These are phyloP conservation scores for Hortaea sp. DNA, from an alignment of 2,329 filamentous ascomycete genomes.

Conservation along the genomic window DNA sequence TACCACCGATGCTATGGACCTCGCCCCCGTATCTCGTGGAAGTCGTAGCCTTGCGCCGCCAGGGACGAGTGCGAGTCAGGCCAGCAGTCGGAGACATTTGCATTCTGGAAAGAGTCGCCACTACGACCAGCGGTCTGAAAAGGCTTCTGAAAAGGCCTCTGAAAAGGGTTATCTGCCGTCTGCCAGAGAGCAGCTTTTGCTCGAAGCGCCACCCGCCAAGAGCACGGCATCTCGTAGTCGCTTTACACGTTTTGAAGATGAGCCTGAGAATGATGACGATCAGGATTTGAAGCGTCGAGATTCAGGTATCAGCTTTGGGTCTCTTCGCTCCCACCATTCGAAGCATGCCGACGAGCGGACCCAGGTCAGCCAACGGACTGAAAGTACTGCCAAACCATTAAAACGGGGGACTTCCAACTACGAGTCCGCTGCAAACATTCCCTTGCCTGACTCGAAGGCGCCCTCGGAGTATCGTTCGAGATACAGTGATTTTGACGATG, in stretches of 20 bases:
- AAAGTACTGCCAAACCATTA: constrained; percentile 20
- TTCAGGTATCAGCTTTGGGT: constrained; percentile 16
- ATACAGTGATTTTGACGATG: not conserved
- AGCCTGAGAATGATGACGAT: constrained; percentile 6
- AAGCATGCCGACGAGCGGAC: constrained; percentile 7
- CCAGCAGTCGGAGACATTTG: not conserved
- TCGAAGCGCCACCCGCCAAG: constrained; percentile 2
- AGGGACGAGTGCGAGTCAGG: constrained; percentile 1
- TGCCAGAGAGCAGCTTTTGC: not conserved
- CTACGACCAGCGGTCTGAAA: not conserved
- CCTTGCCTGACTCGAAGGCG: not conserved
- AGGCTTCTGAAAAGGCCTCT: not conserved
- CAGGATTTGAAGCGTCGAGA: constrained; percentile 18
- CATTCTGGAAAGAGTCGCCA: constrained; percentile 8
- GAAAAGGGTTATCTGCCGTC: not conserved
- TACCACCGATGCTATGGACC: constrained; percentile 17
- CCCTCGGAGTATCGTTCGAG: not conserved
- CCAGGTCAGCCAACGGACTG: constrained; percentile 8
- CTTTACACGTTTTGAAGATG: not conserved
- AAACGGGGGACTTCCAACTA: constrained; percentile 4
- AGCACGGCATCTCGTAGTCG: constrained; percentile 8
- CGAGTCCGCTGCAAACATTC: not conserved
- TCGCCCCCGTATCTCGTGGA: constrained; percentile 8
- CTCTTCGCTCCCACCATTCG: constrained; percentile 6
- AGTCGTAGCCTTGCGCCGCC: not conserved